A percentile compares a stretch with the other conserved stretches of the same genome.
These are phyloP conservation scores for Arthrobotrys megalospora DNA, from an alignment of 2,329 filamentous ascomycete genomes.

Conservation along the genomic window DNA sequence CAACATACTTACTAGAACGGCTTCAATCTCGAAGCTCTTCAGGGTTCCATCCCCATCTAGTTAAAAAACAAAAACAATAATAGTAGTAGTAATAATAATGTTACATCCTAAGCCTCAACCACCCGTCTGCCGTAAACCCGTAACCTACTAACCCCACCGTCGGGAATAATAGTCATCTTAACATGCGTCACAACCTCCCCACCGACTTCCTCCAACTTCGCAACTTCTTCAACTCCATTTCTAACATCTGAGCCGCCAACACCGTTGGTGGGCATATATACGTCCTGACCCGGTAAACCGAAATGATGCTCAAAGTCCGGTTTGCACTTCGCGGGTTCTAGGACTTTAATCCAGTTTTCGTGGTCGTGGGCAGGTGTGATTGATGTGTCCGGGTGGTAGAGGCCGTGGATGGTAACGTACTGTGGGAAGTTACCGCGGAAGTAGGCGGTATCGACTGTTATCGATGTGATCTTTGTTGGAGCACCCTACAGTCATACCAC, in stretches of 20 bases:
- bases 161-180: conserved; percentile 92
- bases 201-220: conserved; percentile 65
- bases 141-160: conserved; percentile 91
- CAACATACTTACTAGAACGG: too few relatives aligned
- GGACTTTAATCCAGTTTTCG: conserved; percentile 70
- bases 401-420: conserved; percentile 77
- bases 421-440: conserved; percentile 89
- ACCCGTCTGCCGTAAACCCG: conserved; percentile 79
- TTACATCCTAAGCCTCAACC: not conserved
- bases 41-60: too few relatives aligned
- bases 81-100: too few relatives aligned
- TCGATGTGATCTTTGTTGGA: conserved; percentile 62
- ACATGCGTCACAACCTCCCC: conserved; percentile 80
- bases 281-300: conserved; percentile 36
- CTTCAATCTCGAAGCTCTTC: not conserved
- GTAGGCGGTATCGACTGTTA: conserved; percentile 85
- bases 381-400: conserved; percentile 65
- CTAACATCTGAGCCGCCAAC: not conserved
- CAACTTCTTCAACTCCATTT: conserved; percentile 64
- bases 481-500: conserved; percentile 32
- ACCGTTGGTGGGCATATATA: conserved; percentile 63
- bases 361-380: conserved; percentile 43
- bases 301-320: conserved; percentile 53
- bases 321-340: conserved; percentile 69
- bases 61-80: too few relatives aligned